Evolutionary conservation across 2,329 filamentous ascomycete genomes (phyloP), one percentile per base, ranked within the genome.

Genomic region (Aureobasidium lini): DNA sequence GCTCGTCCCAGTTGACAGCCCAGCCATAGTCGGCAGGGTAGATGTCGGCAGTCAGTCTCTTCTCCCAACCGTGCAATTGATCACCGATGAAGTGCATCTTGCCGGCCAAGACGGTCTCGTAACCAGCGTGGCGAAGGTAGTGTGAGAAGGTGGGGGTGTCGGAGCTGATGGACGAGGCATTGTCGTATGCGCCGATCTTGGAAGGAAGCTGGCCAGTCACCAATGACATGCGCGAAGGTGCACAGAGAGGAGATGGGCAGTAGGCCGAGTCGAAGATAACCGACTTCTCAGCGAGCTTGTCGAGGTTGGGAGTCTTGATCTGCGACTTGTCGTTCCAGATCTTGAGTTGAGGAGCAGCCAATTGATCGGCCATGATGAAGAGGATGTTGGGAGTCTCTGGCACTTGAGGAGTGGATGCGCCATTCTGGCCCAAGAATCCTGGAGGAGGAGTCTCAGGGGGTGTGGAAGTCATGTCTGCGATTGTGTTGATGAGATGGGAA

Each of bases 11-110:
- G 76, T 96, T 92, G 64, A 96, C 92, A 11, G 87, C 87, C 92
- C 92, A 96, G 64, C 92, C 92, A 70, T 94, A 91, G 70, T 96
- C 92, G 60, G 88, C 92, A 1, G 92, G 92, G 73, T 96, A 96
- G 70, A 96, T 96, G 72, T 96, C 92, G 65, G 87, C 89, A n/a
- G 92, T 96, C 68, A 96, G 80, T 60, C 92, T 85, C 68, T 90
- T 88, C 77, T 96, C 92, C 69, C 95, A 96, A 32, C 92, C 92
- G 71, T 96, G 92, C 61, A 96, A 80, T 76, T 96, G 92, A 71
- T 96, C 92, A 36, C 92, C 92, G 58, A 95, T 88, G 71, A 96
- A 96, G 75, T 96, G 92, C 92, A 96, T 96, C 81, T 96, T 96
- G 63, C 92, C 92, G 5, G 92, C 90, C 66, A 96, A 79, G 6